These are phyloP conservation scores for Geranium incanum DNA, from an alignment of 441 rosid species.

Conservation along the genomic window DNA sequence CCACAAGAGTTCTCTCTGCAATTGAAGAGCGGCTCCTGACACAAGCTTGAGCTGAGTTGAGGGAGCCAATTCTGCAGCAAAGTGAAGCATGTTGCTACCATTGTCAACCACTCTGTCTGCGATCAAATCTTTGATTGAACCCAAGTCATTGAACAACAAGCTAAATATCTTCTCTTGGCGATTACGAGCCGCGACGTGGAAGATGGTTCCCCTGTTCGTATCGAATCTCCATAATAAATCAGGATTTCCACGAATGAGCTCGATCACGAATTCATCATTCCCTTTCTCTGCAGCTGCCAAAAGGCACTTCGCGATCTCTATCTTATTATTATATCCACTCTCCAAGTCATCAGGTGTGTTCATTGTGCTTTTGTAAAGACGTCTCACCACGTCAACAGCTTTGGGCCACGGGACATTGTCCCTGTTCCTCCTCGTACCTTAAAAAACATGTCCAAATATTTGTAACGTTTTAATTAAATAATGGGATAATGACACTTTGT, in stretches of 20 bases:
- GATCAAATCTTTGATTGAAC: neutral
- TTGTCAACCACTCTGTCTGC: neutral
- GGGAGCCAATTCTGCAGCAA: neutral
- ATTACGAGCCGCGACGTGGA: neutral
- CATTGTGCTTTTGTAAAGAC: neutral
- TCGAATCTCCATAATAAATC: neutral
- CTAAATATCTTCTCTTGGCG: neutral
- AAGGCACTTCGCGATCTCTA: neutral
- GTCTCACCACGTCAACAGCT: neutral
- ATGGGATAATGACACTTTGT: too few species aligned
- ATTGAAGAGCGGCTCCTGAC: neutral
- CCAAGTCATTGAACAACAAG: neutral
- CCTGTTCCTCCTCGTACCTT: too few species aligned
- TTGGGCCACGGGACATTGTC: neutral
- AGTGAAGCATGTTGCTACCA: neutral
- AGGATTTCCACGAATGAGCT: neutral
- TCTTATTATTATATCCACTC: neutral
- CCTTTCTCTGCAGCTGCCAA: neutral
- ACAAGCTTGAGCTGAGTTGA: neutral
- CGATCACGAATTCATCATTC: neutral
- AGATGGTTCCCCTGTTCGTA: neutral
- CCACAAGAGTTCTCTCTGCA: neutral
- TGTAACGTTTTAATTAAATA: too few species aligned
- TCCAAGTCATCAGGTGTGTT: neutral
- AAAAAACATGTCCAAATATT: too few species aligned